Evolutionary conservation across 2,329 filamentous ascomycete species (phyloP).

Genomic region (Curvularia sp.): DNA sequence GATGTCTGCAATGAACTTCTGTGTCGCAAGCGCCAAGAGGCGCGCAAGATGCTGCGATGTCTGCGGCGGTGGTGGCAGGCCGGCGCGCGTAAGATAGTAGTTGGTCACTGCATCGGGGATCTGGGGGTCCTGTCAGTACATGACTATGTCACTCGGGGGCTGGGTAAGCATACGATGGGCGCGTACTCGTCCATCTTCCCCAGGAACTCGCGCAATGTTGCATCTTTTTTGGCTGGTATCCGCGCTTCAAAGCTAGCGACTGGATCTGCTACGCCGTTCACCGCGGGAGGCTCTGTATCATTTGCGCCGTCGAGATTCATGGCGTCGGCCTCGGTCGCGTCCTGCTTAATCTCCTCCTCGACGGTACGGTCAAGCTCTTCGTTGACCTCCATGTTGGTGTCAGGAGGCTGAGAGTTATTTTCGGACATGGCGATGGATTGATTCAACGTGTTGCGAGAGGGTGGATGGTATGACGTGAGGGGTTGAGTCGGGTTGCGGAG

Average conservation of each 20-base stretch:
- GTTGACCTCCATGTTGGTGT: conserved; percentile 41
- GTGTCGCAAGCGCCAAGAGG: conserved; percentile 93
- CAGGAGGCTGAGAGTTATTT: conserved; percentile 36
- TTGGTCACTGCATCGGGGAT: conserved; percentile 97
- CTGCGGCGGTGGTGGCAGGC: conserved; percentile 88
- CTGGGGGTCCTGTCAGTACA: conserved; percentile 55
- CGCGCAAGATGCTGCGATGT: conserved; percentile 90
- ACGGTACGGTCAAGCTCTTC: conserved; percentile 52
- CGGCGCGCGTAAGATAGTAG: conserved; percentile 96
- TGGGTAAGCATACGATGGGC: conserved; percentile 74
- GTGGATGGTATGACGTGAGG: conserved; percentile 16
- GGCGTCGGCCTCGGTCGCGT: conserved; percentile 43
- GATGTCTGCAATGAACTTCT: conserved; percentile 98
- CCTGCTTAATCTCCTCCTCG: conserved; percentile 52
- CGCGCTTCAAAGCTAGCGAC: conserved; percentile 64
- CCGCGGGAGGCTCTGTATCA: conserved; percentile 41
- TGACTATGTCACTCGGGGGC: conserved; percentile 1
- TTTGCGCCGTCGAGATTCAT: conserved; percentile 54
- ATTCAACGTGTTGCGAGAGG: conserved; percentile 10
- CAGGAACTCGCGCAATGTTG: conserved; percentile 88
- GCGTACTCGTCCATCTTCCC: conserved; percentile 98
- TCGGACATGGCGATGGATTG: conserved; percentile 42
- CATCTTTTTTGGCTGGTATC: conserved; percentile 85
- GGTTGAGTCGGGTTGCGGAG: conserved; percentile 21
- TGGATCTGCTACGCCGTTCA: conserved; percentile 52